These are phyloP conservation scores for Hamigera avellanea DNA, from an alignment of 495 filamentous ascomycete genomes.

Conservation along the genomic window DNA sequence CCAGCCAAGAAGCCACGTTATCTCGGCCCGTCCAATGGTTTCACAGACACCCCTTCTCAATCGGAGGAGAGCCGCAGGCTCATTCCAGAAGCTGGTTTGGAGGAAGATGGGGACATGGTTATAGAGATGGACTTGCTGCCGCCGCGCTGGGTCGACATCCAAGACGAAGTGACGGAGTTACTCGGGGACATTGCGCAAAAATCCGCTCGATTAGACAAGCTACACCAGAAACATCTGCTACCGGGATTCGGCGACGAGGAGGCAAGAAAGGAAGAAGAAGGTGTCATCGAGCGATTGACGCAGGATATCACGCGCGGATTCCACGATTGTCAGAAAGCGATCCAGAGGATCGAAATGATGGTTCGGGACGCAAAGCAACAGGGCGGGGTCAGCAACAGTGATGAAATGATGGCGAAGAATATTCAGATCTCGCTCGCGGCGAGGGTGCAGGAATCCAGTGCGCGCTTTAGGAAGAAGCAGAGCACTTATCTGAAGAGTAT, in stretches of 20 bases:
- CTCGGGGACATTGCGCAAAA: conserved; percentile 74
- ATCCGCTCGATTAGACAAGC: conserved; percentile 70
- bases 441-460: conserved; percentile 85
- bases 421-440: conserved; percentile 83
- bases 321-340: conserved; percentile 77
- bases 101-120: conserved; percentile 83
- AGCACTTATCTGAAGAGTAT: conserved; percentile 90
- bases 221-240: conserved; percentile 94
- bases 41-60: conserved; percentile 48
- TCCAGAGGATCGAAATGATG: conserved; percentile 78
- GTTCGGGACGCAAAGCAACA: conserved; percentile 59
- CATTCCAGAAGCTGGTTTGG: conserved; percentile 61
- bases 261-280: conserved; percentile 68
- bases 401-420: conserved; percentile 93
- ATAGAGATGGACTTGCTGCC: conserved; percentile 98
- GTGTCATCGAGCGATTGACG: conserved; percentile 80
- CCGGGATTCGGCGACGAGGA: conserved; percentile 96
- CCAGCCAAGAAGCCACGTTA: conserved; percentile 75
- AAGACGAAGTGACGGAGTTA: conserved; percentile 80
- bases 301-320: conserved; percentile 82
- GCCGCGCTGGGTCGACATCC: conserved; percentile 89
- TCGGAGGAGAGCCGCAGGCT: conserved; percentile 77
- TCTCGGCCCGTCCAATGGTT: conserved; percentile 58
- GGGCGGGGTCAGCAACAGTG: conserved; percentile 59
- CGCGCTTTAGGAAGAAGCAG: conserved; percentile 90